Percentiles rank a stretch among this genome's conserved stretches.
Evolutionary conservation across 2,329 filamentous ascomycete species (phyloP).

Genomic region (Trichophyton rubrum): DNA sequence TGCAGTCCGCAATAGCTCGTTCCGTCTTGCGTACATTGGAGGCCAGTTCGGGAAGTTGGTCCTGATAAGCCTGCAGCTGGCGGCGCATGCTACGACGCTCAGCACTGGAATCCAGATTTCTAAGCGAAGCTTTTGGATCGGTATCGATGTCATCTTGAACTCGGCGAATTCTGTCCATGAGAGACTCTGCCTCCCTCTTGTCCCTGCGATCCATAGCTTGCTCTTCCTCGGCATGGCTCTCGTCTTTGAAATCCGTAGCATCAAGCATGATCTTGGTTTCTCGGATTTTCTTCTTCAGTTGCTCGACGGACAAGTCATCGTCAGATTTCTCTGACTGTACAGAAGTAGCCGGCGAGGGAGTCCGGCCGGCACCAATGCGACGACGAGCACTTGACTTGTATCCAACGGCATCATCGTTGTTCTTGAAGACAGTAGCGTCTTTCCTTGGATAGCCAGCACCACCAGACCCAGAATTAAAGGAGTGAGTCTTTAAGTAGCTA

Average conservation of each 20-base stretch:
- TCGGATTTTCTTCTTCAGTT: constrained; percentile 79
- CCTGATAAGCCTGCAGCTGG: constrained; percentile 76
- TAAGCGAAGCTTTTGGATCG: constrained; percentile 64
- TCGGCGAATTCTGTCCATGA: constrained; percentile 82
- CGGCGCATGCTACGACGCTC: constrained; percentile 77
- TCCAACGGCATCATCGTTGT: constrained; percentile 83
- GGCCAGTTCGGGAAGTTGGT: constrained; percentile 81
- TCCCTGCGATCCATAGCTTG: constrained; percentile 84
- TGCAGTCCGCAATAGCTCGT: constrained; percentile 81
- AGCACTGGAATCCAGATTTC: constrained; percentile 68
- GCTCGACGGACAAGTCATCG: constrained; percentile 75
- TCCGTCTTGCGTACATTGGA: constrained; percentile 86
- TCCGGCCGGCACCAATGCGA: constrained; percentile 58
- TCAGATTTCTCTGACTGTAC: constrained; percentile 49
- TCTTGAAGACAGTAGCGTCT: constrained; percentile 92
- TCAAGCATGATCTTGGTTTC: constrained; percentile 92
- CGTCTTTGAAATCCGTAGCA: constrained; percentile 91
- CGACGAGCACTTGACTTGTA: constrained; percentile 91
- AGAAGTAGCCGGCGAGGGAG: constrained; percentile 68
- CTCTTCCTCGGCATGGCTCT: constrained; percentile 79
- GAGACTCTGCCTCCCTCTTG: constrained; percentile 79
- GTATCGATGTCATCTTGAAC: constrained; percentile 90
- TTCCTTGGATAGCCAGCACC: constrained; percentile 56
- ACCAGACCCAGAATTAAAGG: constrained; percentile 58
- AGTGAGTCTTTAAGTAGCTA: constrained; percentile 92